phyloP scores from a whole-genome alignment of 768 basidiomycete genomes.

The Pleurotus eryngii region DNA sequence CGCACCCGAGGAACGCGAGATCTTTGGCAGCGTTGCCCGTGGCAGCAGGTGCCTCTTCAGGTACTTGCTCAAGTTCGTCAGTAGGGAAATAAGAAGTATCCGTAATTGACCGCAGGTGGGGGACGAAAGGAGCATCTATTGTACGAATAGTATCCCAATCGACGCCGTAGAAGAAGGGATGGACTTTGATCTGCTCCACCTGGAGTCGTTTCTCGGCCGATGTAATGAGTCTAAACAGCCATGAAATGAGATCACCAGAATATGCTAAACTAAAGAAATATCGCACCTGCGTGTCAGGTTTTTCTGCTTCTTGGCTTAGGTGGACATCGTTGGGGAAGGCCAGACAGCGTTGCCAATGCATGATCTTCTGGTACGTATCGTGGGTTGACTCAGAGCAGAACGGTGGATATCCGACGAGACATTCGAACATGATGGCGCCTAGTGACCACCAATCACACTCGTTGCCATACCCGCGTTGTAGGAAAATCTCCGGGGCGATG shows the following conservation, averaged over 20 bases:
- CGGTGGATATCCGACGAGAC: slow-evolving; percentile 93
- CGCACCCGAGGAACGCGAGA: slow-evolving; percentile 65
- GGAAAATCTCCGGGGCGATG: slow-evolving; percentile 96
- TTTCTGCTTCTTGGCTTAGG: slow-evolving; percentile 86
- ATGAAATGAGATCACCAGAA: neutral
- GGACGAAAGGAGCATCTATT: slow-evolving; percentile 96
- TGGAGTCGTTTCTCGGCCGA: slow-evolving; percentile 74
- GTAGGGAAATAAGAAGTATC: slow-evolving; percentile 99
- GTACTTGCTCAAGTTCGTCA: slow-evolving; percentile 82
- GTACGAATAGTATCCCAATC: slow-evolving; percentile 86
- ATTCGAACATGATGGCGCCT: slow-evolving; percentile 98
- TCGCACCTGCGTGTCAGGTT: slow-evolving; percentile 80
- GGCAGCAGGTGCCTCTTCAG: slow-evolving; percentile 40
- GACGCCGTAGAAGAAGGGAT: slow-evolving; percentile 94
- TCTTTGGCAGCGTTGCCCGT: slow-evolving; percentile 48
- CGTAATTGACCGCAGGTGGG: slow-evolving; percentile 87
- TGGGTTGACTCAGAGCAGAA: slow-evolving; percentile 95
- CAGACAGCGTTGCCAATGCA: slow-evolving; percentile 88
- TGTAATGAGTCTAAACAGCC: slow-evolving; percentile 66
- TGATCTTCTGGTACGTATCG: slow-evolving; percentile 97
- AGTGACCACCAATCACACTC: slow-evolving; percentile 99
- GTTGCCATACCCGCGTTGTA: slow-evolving; percentile 95
- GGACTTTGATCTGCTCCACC: slow-evolving; percentile 86
- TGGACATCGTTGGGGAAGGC: slow-evolving; percentile 93
- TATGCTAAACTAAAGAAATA: neutral